Base-by-base conservation (phyloP, 306 rosid species). In the Urtica urens region DNA sequence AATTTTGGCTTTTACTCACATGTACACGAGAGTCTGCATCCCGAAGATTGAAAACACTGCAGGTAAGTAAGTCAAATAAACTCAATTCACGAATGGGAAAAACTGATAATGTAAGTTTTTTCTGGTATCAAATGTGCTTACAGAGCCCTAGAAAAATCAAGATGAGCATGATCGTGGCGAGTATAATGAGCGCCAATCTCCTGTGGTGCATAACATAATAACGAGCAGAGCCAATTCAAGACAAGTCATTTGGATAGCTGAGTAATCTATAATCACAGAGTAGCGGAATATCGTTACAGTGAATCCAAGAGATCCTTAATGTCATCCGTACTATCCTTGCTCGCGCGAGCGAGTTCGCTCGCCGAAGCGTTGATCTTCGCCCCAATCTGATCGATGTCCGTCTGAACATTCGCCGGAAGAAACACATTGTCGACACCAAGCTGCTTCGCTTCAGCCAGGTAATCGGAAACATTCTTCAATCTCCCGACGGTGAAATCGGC, bases 11-110 rank as follows among this genome's bases (percentile, higher is more conserved):
- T 23, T 28, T 57, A 71, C 94, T 77, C 72, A 88, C 96, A 45
- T 63, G 72, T 81, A 74, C 31, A 81, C 83, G 24, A 67, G 71
- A 51, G 34, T 49, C 57, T 57, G 72, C 64, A 77, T 31, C 24
- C 90, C 94, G 27, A 77, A 53, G 26, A 83, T 25, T 23, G 86
- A 76, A 62, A 70, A 72, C 10, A 78, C 95, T 88, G 86, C 66
- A 56, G 33, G 15, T 45, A 38, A 25, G 60, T 1, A 58, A 33
- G n/a, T 22, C 62, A 56, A 41, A n/a, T n/a, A n/a, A 47, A 47
- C 20, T 35, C 10, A 14, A 9, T 16, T 34, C 33, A 54, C 34
- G 42, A 6, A 63, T 45, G 28, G 26, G 5, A 29, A 30, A 47
- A 53, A 3, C 23, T 21, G 35, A 23, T 38, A 38, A 7, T 29